phyloP scores from a whole-genome alignment of 176 grass and related monocot genomes.

The Lolium multiflorum region DNA sequence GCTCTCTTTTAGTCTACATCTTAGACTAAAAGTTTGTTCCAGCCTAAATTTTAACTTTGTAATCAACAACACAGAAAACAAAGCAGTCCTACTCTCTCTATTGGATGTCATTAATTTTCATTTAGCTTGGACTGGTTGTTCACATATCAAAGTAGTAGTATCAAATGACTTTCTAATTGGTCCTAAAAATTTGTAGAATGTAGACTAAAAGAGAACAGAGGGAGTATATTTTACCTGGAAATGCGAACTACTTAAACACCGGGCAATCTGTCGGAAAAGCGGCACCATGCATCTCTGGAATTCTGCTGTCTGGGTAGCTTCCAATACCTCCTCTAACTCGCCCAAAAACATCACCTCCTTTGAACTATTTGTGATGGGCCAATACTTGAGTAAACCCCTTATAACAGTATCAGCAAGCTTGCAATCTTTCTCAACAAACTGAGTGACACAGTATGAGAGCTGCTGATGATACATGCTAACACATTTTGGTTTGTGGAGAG shows the following conservation, averaged over 20 bases:
- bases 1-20: too few species aligned
- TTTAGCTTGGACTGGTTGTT: too few species aligned
- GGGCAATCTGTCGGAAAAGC: slow-evolving; percentile 67
- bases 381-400: slow-evolving; percentile 76
- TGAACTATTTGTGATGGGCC: slow-evolving; percentile 81
- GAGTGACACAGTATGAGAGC: slow-evolving; percentile 71
- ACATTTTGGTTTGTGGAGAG: slow-evolving; percentile 83
- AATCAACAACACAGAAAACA: too few species aligned
- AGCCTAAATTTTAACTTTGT: too few species aligned
- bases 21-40: too few species aligned
- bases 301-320: slow-evolving; percentile 70
- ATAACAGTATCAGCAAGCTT: slow-evolving; percentile 86
- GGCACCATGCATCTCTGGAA: slow-evolving; percentile 79
- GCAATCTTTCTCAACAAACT: slow-evolving; percentile 81
- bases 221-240: slow-evolving; percentile 66
- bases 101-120: too few species aligned
- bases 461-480: slow-evolving; percentile 80
- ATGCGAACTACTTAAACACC: slow-evolving; percentile 71
- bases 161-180: too few species aligned
- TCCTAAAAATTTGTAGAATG: too few species aligned
- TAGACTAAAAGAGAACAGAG: too few species aligned
- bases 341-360: slow-evolving; percentile 89
- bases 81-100: too few species aligned
- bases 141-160: too few species aligned
- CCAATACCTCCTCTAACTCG: slow-evolving; percentile 73